Evolutionary conservation across 441 rosid genomes (phyloP).

Genomic region (Syzygium syzygioides): DNA sequence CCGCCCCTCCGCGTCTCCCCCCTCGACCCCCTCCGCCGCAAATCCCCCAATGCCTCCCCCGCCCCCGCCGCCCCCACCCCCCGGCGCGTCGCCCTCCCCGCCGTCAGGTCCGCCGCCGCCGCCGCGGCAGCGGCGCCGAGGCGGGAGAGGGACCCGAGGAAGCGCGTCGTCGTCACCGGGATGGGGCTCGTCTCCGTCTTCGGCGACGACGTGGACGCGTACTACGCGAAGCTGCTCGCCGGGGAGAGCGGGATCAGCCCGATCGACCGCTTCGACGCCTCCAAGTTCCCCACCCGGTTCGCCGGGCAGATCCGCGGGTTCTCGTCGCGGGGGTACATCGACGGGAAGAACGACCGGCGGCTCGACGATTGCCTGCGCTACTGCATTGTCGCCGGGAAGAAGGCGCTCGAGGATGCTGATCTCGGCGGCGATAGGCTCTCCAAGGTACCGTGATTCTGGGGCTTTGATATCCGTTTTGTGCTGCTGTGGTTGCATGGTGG

Average conservation of each 20-base stretch:
- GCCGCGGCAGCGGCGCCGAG: constrained; percentile 59
- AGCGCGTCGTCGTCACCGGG: constrained; percentile 88
- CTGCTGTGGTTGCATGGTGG: not conserved
- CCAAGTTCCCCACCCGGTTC: constrained; percentile 91
- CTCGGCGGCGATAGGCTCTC: constrained; percentile 75
- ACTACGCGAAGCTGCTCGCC: constrained; percentile 71
- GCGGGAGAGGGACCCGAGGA: constrained; percentile 93
- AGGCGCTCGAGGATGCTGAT: constrained; percentile 81
- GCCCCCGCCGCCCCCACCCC: constrained; percentile 25
- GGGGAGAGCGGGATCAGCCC: constrained; percentile 88
- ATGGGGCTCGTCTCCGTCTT: constrained; percentile 94
- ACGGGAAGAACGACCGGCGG: constrained; percentile 89
- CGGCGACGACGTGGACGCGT: constrained; percentile 80
- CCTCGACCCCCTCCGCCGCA: constrained; percentile 37
- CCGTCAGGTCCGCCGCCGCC: constrained; percentile 33
- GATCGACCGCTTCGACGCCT: constrained; percentile 92
- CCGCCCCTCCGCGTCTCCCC: constrained; percentile 55
- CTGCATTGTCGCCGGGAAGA: constrained; percentile 95
- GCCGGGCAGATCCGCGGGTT: constrained; percentile 98
- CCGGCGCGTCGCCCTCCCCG: constrained; percentile 25
- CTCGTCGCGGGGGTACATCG: constrained; percentile 67
- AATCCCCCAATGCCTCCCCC: constrained; percentile 16
- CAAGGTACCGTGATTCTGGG: constrained; percentile 27
- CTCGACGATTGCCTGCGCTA: constrained; percentile 95
- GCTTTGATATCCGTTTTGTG: not conserved